Base-by-base conservation (phyloP, 2,329 filamentous ascomycete genomes). In the Aspergillaceae sp. region DNA sequence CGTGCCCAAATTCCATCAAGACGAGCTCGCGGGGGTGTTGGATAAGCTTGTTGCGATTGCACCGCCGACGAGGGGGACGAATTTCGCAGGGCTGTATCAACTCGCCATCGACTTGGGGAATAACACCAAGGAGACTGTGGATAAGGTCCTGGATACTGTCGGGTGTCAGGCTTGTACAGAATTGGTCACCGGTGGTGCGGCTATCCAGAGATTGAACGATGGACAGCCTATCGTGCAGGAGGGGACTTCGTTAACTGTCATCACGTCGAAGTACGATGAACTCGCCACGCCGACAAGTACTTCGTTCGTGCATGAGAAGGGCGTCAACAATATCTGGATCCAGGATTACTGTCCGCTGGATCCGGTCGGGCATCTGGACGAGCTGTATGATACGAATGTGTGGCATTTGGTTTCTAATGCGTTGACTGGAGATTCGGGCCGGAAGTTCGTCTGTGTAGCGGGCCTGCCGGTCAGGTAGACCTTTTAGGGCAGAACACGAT, bases 351-450 rank as follows among this genome's bases (percentile, higher is more conserved):
- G 65, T 40, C 51, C 54, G 2, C 8, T 59, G 0, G 65, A 67
- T 32, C 58, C 61, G 0, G 64, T 66, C 7, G 65, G 64, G 2
- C 65, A 68, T 49, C 64, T 67, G 46, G 64, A 62, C 1, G 61
- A 65, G 53, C 63, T 62, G 7, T 67, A 66, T 52, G 65, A 68
- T 49, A 37, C 59, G 50, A 66, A 67, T 48, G 63, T 67, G 7
- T 67, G 65, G 65, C 63, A 67, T 45, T 41, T 67, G 56, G 64
- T 68, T 8, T 59, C 58, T 49, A 66, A 67, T 47, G 64, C 61
- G 10, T 43, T 68, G 46, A 58, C 64, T 41, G 55, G 51, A 7
- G 57, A 55, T 7, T 59, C 59, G 7, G 29, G 57, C 19, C 46
- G 58, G 28, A 36, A 55, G 40, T 64, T 65, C 42, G 5, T 54